A percentile compares a stretch with the other conserved stretches of the same genome.
Evolutionary conservation across 2,329 filamentous ascomycete genomes (phyloP).

Genomic region (Ramichloridium luteum): DNA sequence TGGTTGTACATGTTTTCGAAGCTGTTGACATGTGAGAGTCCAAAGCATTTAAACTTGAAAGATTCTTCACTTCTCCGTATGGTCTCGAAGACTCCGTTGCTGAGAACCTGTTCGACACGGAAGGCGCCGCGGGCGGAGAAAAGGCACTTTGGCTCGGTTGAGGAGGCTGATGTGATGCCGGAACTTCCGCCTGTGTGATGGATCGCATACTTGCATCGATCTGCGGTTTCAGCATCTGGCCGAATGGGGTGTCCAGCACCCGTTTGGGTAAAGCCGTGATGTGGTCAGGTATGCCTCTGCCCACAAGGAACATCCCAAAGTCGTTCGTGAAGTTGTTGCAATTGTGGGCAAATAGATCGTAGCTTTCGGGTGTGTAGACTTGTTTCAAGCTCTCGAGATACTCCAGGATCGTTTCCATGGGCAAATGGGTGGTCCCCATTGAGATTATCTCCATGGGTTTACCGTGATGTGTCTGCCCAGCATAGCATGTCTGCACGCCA

Average conservation of each 20-base stretch:
- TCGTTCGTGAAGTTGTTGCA: constrained; percentile 98
- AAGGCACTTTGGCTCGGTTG: too few relatives aligned
- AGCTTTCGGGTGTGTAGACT: constrained; percentile 68
- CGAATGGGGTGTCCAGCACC: constrained; percentile 76
- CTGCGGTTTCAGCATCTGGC: constrained; percentile 74
- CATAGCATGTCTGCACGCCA: constrained; percentile 67
- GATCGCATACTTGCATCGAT: constrained; percentile 52
- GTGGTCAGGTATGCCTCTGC: constrained; percentile 74
- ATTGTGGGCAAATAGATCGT: constrained; percentile 82
- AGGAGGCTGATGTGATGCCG: constrained; percentile 21
- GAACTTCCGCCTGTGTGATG: constrained; percentile 47
- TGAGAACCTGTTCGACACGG: too few relatives aligned
- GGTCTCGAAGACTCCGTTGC: constrained; percentile 1
- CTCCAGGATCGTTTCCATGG: constrained; percentile 70
- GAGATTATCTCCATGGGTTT: constrained; percentile 62
- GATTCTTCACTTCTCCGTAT: constrained; percentile 47
- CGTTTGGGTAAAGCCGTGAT: constrained; percentile 76
- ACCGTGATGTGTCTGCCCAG: constrained; percentile 78
- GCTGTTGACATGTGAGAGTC: constrained; percentile 49
- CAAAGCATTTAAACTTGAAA: constrained; percentile 47
- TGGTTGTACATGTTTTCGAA: constrained; percentile 56
- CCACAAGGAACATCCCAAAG: constrained; percentile 76
- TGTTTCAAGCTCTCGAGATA: constrained; percentile 74
- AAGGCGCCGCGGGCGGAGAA: too few relatives aligned
- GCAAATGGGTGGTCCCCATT: constrained; percentile 66